A percentile compares a stretch with the other conserved stretches of the same genome.
Evolutionary conservation across 257 asterid genomes (phyloP).

Genomic region (Voacanga thouarsii): DNA sequence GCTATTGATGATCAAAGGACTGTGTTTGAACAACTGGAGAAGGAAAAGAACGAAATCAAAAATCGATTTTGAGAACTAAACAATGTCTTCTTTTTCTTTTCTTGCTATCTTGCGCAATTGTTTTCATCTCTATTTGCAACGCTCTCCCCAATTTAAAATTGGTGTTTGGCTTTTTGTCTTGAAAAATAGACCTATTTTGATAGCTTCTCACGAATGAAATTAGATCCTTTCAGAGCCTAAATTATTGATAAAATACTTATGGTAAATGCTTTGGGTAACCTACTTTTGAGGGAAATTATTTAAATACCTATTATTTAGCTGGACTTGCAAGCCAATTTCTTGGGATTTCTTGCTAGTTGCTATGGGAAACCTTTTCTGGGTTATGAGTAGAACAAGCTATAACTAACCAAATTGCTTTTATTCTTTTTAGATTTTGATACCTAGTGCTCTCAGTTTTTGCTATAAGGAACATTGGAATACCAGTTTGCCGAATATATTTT

Average conservation of each 20-base stretch:
- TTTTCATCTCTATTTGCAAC: not conserved
- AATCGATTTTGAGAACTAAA: no score
- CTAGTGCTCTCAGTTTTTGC: no score
- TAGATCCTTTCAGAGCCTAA: not conserved
- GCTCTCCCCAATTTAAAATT: no score
- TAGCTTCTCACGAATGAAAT: not conserved
- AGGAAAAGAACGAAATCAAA: no score
- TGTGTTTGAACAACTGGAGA: no score
- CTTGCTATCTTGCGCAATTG: not conserved
- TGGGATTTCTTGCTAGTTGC: not conserved
- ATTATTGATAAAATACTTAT: not conserved
- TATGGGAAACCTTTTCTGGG: not conserved
- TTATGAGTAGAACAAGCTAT: not conserved
- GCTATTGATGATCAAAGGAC: no score
- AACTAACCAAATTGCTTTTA: not conserved
- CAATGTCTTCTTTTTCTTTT: no score
- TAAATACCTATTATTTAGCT: no score
- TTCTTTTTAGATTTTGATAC: no score
- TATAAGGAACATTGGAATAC: not conserved
- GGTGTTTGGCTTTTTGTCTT: not conserved
- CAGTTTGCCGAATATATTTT: not conserved
- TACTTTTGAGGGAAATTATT: not conserved
- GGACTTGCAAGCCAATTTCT: no score
- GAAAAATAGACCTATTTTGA: not conserved
- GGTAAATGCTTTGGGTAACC: not conserved